phyloP scores from a whole-genome alignment of 2,329 filamentous ascomycete species.

The Clarireedia sp. region DNA sequence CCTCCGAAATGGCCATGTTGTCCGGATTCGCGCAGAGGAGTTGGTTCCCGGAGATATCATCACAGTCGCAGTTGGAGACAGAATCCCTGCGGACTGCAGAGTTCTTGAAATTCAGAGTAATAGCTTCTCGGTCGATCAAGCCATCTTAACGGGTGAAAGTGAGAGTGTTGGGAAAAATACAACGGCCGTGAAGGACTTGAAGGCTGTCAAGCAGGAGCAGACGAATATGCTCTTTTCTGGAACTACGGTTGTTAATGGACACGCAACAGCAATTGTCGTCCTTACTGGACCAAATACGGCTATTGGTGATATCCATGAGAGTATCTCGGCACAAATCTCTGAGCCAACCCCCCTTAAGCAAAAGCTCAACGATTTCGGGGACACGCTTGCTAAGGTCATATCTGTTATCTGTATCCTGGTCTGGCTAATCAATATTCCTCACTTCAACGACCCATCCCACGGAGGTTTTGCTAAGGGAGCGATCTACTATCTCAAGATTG shows the following conservation, averaged over 20 bases:
- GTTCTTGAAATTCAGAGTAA: constrained; percentile 89
- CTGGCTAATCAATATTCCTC: constrained; percentile 96
- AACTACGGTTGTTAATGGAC: constrained; percentile 91
- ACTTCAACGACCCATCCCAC: constrained; percentile 92
- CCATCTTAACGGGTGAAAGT: constrained; percentile 93
- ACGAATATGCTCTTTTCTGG: constrained; percentile 97
- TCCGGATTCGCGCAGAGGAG: constrained; percentile 89
- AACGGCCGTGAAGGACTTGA: constrained; percentile 59
- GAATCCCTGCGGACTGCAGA: constrained; percentile 91
- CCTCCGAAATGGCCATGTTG: constrained; percentile 66
- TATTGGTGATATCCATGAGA: constrained; percentile 98
- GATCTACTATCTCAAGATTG: constrained; percentile 99
- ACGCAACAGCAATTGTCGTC: constrained; percentile 84
- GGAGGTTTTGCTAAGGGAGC: constrained; percentile 93
- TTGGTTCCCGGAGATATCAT: constrained; percentile 92
- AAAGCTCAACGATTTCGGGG: constrained; percentile 97
- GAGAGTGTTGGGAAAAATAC: constrained; percentile 90
- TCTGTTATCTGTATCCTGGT: constrained; percentile 93
- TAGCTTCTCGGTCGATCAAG: constrained; percentile 93
- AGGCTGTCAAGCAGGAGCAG: constrained; percentile 95
- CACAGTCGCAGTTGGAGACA: constrained; percentile 79
- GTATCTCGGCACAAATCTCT: constrained; percentile 95
- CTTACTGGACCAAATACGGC: constrained; percentile 84
- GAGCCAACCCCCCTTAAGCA: constrained; percentile 96
- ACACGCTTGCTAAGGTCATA: constrained; percentile 93